phyloP scores from a whole-genome alignment of 2,329 filamentous ascomycete genomes.

The Pseudogymnoascus sp. region DNA sequence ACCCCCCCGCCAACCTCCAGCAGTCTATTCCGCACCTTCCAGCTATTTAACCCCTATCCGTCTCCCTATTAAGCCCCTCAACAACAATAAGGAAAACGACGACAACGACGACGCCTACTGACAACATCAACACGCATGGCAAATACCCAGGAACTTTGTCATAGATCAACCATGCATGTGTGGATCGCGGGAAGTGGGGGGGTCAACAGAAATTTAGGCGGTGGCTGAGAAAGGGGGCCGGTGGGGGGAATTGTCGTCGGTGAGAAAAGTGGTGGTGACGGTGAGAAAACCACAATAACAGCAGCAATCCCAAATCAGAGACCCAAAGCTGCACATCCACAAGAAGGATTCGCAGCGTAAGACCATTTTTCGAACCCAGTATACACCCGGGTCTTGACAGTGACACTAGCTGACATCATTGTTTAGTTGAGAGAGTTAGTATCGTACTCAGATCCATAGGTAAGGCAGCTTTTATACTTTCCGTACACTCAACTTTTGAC shows the following conservation, averaged over 20 bases:
- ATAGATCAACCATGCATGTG: neutral
- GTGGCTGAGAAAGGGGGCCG: neutral
- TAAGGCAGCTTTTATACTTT: no score
- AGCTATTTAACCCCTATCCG: neutral
- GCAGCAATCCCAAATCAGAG: neutral
- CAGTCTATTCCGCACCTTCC: neutral
- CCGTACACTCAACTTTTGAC: no score
- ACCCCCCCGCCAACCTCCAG: neutral
- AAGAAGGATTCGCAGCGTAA: no score
- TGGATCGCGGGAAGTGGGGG: neutral
- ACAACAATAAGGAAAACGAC: neutral
- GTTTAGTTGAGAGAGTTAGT: no score
- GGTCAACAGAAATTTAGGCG: neutral
- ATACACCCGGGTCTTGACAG: no score
- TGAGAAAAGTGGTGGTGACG: neutral
- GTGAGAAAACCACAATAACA: neutral
- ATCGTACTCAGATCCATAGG: no score
- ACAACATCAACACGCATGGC: neutral
- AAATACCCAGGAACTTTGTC: neutral
- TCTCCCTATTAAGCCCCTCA: neutral
- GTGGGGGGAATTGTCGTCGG: neutral
- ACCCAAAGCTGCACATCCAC: no score
- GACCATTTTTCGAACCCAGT: no score
- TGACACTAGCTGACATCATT: no score
- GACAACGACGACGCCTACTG: neutral